Evolutionary conservation across 129 eudicot species (phyloP), one percentile per base, ranked within the genome.

Genomic region (Calendula officinalis): DNA sequence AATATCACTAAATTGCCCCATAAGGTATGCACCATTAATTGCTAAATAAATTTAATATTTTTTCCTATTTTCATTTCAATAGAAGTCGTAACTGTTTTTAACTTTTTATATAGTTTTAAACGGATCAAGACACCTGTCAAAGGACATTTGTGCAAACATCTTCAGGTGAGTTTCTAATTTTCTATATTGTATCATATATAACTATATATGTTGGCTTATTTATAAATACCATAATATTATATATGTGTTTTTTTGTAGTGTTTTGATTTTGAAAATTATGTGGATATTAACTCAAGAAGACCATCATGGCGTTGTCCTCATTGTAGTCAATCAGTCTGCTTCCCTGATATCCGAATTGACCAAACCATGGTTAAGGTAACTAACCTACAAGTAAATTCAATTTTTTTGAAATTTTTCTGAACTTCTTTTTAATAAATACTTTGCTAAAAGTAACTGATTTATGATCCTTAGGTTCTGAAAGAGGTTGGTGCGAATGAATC

Each of bases 241-340:
- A n/a, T 54, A n/a, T 64, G 3, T 55, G 64, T 37, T 9, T 15
- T 27, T 35, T 72, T 60, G 60, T 60, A 90, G 97, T 90, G 95
- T 51, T 86, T 90, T 76, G 97, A 90, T 76, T 87, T 79, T 16
- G 83, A 77, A 62, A 90, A 86, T 80, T 90, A 81, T 56, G 75
- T 84, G 70, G 95, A 82, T 50, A 86, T 90, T 46, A 90, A 90
- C 71, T 77, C 92, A 64, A 82, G 91, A 71, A 75, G 89, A 68
- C 97, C 97, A 13, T 79, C 89, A 33, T 90, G 97, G 97, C 89
- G 95, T 30, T 90, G 97, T 68, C 97, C 97, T 1, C 87, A 80
- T 65, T 90, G 97, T 71, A 80, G 80, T 75, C 95, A 90, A 61
- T 82, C 58, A 53, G 85, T 86, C 44, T 81, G 92, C 83, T 90